Conservation (phyloP, 2,329 filamentous ascomycete species). For the Rhynchosporium graminicola region DNA sequence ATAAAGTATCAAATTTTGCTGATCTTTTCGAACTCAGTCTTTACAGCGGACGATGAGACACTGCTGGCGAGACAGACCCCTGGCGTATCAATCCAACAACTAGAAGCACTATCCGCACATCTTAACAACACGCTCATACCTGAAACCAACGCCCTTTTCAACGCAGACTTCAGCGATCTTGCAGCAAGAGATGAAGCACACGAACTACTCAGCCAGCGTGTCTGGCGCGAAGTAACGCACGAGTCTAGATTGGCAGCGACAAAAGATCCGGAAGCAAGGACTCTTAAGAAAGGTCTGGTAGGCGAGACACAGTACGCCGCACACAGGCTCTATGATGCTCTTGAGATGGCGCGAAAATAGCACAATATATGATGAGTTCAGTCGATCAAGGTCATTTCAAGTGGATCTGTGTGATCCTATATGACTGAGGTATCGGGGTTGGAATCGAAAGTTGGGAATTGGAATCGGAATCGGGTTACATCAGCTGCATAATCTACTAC, state of each 20-base stretch:
- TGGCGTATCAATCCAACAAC: background rate
- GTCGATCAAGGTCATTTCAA: too few species aligned
- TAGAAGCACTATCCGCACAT: background rate
- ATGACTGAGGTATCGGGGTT: too few species aligned
- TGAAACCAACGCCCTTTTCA: background rate
- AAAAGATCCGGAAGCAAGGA: background rate
- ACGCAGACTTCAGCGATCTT: background rate
- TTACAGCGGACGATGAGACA: too few species aligned
- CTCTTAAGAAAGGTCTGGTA: background rate
- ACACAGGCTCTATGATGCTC: background rate
- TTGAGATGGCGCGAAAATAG: too few species aligned
- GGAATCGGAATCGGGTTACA: too few species aligned
- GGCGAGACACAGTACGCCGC: background rate
- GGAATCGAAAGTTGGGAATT: too few species aligned
- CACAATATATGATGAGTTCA: too few species aligned
- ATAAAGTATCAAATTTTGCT: too few species aligned
- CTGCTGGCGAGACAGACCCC: too few species aligned
- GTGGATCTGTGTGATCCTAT: too few species aligned
- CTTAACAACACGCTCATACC: background rate
- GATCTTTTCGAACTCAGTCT: too few species aligned
- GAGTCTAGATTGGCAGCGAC: background rate
- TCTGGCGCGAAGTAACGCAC: background rate
- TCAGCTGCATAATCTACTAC: too few species aligned
- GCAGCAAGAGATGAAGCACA: background rate
- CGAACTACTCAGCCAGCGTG: background rate